Evolutionary conservation across 108 stramenopile genomes (phyloP), one percentile per base, ranked within the genome.

Genomic region (Skeletonema marinoi): DNA sequence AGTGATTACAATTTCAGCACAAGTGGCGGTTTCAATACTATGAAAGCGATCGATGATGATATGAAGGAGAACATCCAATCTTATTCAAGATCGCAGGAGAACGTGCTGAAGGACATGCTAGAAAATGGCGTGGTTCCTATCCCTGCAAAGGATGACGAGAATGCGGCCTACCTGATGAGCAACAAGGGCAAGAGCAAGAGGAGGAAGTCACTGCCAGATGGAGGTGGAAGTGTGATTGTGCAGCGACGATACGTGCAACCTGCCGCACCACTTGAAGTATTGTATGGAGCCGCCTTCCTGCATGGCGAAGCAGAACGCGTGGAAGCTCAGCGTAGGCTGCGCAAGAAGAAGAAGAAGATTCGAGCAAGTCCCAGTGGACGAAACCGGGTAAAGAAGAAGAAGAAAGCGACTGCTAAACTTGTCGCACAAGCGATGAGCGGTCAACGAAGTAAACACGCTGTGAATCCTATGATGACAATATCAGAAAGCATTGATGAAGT

Each of bases 181-280:
- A 32, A 32, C 1, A 56, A 25, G 25, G 7, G 25, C 19, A 56
- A 56, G 21, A 32, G 39, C 4, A 56, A 25, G 25, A 25, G 54
- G 9, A 56, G 25, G 4, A 56, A 56, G 54, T 21, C 54, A 25
- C 10, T 19, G n/a, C 32, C 48, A 1, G 54, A 56, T 56, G 25
- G 25, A 29, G 54, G 21, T 8, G 54, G 38, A 12, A 62, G 46
- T 1, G 31, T 77, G 12, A 32, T 77, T 25, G 76, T 77, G 36
- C 76, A 77, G 50, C 60, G 76, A 2, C 76, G 76, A 32, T 77
- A 77, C 35, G 68, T 75, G 17, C 75, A 75, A 61, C 75, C 75
- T 19, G 75, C 75, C 25, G 60, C 75, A n/a, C 75, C 75, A 50
- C 60, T 75, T 33, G 75, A 75, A 29, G 75, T 75, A 8, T 44